phyloP scores from a whole-genome alignment of 1,139 yeast species.

The Pneumocystis wakefieldiae region DNA sequence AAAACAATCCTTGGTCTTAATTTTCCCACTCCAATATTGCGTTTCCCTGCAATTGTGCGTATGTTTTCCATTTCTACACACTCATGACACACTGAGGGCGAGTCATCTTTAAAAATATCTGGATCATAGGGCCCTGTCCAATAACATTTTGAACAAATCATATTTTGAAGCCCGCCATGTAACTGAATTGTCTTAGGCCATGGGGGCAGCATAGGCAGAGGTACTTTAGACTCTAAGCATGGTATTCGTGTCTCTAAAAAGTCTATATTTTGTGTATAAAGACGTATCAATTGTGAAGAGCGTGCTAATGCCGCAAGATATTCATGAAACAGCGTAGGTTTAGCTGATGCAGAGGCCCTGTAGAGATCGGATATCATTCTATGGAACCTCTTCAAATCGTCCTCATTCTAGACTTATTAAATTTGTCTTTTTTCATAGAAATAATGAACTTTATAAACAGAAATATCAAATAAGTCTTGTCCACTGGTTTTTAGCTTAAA shows the following conservation, averaged over 20 bases:
- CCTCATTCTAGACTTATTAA: neutral
- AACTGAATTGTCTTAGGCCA: conserved; percentile 62
- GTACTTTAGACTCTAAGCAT: conserved; percentile 13
- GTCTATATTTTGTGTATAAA: conserved; percentile 68
- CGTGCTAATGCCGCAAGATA: conserved; percentile 54
- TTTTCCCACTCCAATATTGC: conserved; percentile 47
- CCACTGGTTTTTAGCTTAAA: neutral
- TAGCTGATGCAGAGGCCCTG: conserved; percentile 29
- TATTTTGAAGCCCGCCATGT: conserved; percentile 72
- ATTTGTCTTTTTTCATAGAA: neutral
- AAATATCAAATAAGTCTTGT: neutral
- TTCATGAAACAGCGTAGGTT: conserved; percentile 71
- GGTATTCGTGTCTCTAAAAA: conserved; percentile 42
- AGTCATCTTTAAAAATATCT: conserved; percentile 36
- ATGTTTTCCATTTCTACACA: conserved; percentile 33
- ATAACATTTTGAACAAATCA: conserved; percentile 61
- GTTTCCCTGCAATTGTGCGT: conserved; percentile 44
- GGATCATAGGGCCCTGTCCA: conserved; percentile 46
- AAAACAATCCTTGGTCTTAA: conserved; percentile 62
- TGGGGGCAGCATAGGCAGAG: conserved; percentile 13
- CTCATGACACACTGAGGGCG: conserved; percentile 47
- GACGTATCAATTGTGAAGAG: conserved; percentile 54
- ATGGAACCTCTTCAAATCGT: neutral
- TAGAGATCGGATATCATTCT: neutral
- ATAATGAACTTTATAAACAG: neutral